These are phyloP conservation scores for Eutrema heterophyllum DNA, from an alignment of 345 rosid genomes.

Conservation along the genomic window DNA sequence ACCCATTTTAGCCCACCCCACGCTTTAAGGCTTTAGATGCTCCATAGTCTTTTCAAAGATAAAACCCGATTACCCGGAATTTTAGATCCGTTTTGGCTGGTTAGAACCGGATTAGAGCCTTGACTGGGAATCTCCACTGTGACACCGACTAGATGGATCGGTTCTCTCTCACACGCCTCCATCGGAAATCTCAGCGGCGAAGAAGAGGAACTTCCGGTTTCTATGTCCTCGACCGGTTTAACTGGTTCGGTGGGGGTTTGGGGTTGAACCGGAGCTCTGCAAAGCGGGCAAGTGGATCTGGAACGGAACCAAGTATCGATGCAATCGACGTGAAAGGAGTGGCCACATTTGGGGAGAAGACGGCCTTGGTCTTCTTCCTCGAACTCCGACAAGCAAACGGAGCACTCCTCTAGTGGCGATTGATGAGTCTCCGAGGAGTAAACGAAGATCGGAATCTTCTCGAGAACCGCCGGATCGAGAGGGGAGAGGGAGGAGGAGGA, in stretches of 20 bases:
- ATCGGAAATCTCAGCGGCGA: conserved; percentile 16
- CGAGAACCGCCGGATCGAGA: conserved; percentile 48
- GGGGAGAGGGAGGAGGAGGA: conserved; percentile 23
- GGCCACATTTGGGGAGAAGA: conserved; percentile 59
- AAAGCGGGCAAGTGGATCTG: conserved; percentile 74
- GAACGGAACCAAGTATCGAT: conserved; percentile 82
- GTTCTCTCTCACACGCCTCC: conserved; percentile 29
- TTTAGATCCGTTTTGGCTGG: conserved; percentile 16
- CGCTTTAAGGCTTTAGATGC: background rate
- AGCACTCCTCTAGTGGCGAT: conserved; percentile 39
- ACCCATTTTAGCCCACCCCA: background rate
- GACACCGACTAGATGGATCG: conserved; percentile 18
- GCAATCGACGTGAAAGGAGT: conserved; percentile 72
- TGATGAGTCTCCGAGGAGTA: conserved; percentile 26
- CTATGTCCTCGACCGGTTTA: conserved; percentile 17
- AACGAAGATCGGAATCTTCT: conserved; percentile 51
- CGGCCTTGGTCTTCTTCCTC: conserved; percentile 64
- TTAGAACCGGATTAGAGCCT: conserved; percentile 9
- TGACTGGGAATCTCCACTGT: conserved; percentile 32
- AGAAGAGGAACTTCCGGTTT: conserved; percentile 20
- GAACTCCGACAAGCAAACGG: conserved; percentile 79
- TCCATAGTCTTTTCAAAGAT: conserved; percentile 36
- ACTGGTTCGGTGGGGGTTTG: background rate
- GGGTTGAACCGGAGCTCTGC: conserved; percentile 61
- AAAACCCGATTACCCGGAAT: conserved; percentile 31